These are phyloP conservation scores for Heterobasidion annosum DNA, from an alignment of 1,284 basidiomycete species.

Conservation along the genomic window DNA sequence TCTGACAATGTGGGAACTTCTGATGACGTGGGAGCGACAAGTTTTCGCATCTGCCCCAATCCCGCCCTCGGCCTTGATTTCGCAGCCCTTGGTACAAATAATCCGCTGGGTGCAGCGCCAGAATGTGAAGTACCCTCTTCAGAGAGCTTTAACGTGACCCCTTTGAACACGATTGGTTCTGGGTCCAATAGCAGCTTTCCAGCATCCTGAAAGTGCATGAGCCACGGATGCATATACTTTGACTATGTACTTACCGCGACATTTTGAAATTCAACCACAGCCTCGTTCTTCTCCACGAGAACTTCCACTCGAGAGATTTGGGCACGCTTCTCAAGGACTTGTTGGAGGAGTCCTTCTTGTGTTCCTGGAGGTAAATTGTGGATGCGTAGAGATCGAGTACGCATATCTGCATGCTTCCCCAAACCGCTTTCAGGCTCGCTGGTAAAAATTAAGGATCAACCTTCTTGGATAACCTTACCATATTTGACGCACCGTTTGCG, in stretches of 20 bases:
- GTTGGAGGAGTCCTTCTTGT: slow-evolving; percentile 86
- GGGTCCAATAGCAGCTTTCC: slow-evolving; percentile 65
- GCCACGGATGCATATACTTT: slow-evolving; percentile 3
- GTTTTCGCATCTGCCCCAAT: slow-evolving; percentile 42
- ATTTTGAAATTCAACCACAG: slow-evolving; percentile 69
- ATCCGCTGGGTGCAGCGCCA: slow-evolving; percentile 29
- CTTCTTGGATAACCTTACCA: background rate
- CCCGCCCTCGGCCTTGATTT: slow-evolving; percentile 63
- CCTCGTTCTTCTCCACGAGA: slow-evolving; percentile 57
- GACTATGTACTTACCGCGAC: slow-evolving; percentile 46
- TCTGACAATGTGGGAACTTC: slow-evolving; percentile 9
- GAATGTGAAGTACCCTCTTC: slow-evolving; percentile 32
- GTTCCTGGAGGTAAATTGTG: slow-evolving; percentile 63
- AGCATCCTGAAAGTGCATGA: slow-evolving; percentile 47
- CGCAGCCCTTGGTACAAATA: slow-evolving; percentile 58
- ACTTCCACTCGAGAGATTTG: slow-evolving; percentile 72
- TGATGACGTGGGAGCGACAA: slow-evolving; percentile 14
- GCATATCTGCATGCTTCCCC: slow-evolving; percentile 49
- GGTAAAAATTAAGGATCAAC: background rate
- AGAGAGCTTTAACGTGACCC: slow-evolving; percentile 40
- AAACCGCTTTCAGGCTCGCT: slow-evolving; percentile 49
- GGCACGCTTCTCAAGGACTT: slow-evolving; percentile 73
- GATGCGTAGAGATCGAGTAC: slow-evolving; percentile 66
- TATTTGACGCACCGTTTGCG: slow-evolving; percentile 35
- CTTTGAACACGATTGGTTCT: slow-evolving; percentile 63